These are phyloP conservation scores for Boechera retrofracta DNA, from an alignment of 345 rosid species.

Conservation along the genomic window DNA sequence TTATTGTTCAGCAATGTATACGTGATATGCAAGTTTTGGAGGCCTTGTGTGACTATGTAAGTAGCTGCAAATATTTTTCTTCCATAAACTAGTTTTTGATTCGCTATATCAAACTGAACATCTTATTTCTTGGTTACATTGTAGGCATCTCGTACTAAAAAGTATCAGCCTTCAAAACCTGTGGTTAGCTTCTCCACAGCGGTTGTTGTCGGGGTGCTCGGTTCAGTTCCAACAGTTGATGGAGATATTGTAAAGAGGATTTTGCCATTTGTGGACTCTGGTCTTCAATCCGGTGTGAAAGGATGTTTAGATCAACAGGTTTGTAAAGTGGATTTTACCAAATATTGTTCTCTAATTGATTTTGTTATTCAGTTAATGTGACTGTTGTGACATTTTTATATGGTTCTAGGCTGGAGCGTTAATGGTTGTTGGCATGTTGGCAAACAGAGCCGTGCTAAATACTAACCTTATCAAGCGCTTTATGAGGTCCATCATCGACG, in stretches of 20 bases:
- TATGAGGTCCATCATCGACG: constrained; percentile 70
- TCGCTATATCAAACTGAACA: constrained; percentile 9
- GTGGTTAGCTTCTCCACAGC: constrained; percentile 80
- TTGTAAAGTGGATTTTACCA: constrained; percentile 27
- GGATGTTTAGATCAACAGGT: constrained; percentile 85
- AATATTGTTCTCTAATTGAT: constrained; percentile 12
- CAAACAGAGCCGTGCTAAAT: constrained; percentile 67
- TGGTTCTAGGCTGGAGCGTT: constrained; percentile 82
- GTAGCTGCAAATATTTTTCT: constrained; percentile 32
- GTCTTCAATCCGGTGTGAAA: constrained; percentile 65
- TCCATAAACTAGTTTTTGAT: neutral
- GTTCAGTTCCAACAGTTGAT: constrained; percentile 61
- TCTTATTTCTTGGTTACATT: constrained; percentile 33
- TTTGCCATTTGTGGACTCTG: constrained; percentile 77
- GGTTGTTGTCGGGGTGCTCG: constrained; percentile 76
- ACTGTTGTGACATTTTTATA: neutral
- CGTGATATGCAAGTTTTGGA: constrained; percentile 87
- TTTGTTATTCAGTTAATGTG: constrained; percentile 18
- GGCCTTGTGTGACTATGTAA: constrained; percentile 80
- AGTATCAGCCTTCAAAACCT: constrained; percentile 66
- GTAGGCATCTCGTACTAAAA: constrained; percentile 78
- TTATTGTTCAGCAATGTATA: constrained; percentile 87
- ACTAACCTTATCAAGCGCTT: constrained; percentile 75
- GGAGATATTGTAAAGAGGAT: constrained; percentile 75
- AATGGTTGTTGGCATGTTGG: constrained; percentile 81